Base-by-base conservation (phyloP, 306 rosid genomes). In the Macrotyloma uniflorum region DNA sequence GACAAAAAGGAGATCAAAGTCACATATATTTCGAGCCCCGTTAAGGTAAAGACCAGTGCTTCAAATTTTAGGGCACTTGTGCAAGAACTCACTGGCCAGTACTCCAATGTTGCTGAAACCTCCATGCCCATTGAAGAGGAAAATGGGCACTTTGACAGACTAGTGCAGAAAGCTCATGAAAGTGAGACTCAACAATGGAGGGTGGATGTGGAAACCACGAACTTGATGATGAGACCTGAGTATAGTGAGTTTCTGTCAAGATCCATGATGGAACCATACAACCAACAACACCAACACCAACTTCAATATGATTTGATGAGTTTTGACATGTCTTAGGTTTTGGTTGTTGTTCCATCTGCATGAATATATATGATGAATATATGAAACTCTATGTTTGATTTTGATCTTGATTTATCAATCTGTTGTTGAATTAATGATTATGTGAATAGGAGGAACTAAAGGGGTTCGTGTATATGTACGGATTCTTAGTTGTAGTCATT, bases 31-130 rank as follows among this genome's bases (percentile, higher is more conserved):
- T 89, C 98, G 3, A 93, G 87, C 75, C 98, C 98, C 4, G 86
- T 93, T 86, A 93, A 93, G 88, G 97, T 93, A 5, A 80, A 88
- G 71, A 84, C 98, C 0, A 87, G 88, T 79, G 97, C 94, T 13
- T 85, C 98, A 0, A 87, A 89, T 76, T 93, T 93, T 58, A 85
- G 98, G 77, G 91, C 97, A 10, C 90, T 93, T 20, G 98, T 93
- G 23, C 98, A 93, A 79, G 91, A 93, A 69, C 94, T 93, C 75
- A 93, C 98, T 3, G 98, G 98, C 3, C 82, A 67, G 83, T 80
- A 93, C 70, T 93, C 98, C 46, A 91, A 91, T 43, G 89, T 90
- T 15, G 93, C 86, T 30, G 85, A 91, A 30, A 49, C 69, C 6
- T 53, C 59, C 76, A 68, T 77, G 75, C 55, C 85, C 19, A 30